Conservation (phyloP, 2,329 filamentous ascomycete genomes). For the Didymella lethalis region DNA sequence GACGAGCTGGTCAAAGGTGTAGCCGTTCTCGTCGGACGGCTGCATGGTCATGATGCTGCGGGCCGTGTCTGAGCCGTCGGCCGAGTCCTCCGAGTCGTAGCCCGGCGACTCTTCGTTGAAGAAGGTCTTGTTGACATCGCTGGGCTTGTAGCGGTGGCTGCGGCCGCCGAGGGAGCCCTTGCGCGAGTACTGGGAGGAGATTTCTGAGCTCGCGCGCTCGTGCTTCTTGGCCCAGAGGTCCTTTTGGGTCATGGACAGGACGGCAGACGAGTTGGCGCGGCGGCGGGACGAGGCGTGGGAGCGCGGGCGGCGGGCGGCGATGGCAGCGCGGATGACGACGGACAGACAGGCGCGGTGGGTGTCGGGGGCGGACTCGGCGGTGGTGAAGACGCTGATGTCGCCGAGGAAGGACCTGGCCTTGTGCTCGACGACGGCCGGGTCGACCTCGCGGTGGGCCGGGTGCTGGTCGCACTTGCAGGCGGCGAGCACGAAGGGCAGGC, state of each 20-base stretch:
- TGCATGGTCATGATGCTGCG: constrained; percentile 46
- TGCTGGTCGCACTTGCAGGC: constrained; percentile 90
- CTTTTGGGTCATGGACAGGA: constrained; percentile 52
- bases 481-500: constrained; percentile 79
- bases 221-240: constrained; percentile 52
- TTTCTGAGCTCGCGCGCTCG: constrained; percentile 58
- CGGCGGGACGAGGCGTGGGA: constrained; percentile 50
- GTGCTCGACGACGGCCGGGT: constrained; percentile 71
- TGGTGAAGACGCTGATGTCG: constrained; percentile 73
- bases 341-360: constrained; percentile 79
- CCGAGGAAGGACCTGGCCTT: constrained; percentile 69
- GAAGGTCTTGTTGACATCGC: constrained; percentile 63
- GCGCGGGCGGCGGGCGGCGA: constrained; percentile 67
- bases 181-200: constrained; percentile 49
- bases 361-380: constrained; percentile 73
- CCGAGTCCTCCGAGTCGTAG: constrained; percentile 71
- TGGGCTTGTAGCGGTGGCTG: constrained; percentile 48
- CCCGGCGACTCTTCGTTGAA: constrained; percentile 75
- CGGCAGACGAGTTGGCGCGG: constrained; percentile 56
- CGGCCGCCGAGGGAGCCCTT: constrained; percentile 37
- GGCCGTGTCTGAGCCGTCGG: constrained; percentile 70
- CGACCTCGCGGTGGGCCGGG: constrained; percentile 72
- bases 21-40: constrained; percentile 66
- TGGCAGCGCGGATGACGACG: constrained; percentile 74
- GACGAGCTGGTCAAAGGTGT: constrained; percentile 66